These are phyloP conservation scores for Rhizodiscina lignyota DNA, from an alignment of 495 filamentous ascomycete species.

Conservation along the genomic window DNA sequence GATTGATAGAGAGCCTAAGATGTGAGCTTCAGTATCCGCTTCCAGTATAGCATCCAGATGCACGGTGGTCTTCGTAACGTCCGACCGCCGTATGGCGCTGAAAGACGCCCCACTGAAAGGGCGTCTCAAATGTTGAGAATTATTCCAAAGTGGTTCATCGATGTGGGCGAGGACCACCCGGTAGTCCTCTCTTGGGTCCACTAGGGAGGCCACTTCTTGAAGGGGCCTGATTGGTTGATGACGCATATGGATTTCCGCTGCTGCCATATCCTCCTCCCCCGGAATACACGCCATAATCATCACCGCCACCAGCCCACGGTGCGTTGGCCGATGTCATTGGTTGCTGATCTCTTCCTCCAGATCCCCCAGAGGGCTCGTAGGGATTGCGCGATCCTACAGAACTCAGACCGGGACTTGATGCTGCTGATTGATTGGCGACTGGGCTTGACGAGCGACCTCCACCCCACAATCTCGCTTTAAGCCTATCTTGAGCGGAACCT, in stretches of 20 bases:
- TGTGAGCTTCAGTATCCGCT: no score
- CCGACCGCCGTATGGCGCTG: no score
- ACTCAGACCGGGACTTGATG: no score
- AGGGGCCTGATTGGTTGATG: background rate
- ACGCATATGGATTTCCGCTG: background rate
- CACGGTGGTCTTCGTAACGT: no score
- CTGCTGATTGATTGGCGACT: no score
- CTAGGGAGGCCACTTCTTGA: background rate
- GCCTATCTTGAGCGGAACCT: slow-evolving; percentile 42
- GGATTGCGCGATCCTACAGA: no score
- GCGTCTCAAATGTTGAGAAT: no score
- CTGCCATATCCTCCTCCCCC: background rate
- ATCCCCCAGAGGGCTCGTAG: background rate
- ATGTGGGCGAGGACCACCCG: background rate
- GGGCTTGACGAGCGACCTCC: slow-evolving; percentile 22
- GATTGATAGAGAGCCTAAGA: no score
- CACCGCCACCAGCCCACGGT: background rate
- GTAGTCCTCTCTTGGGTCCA: background rate
- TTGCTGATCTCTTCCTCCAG: background rate
- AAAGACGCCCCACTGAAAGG: no score
- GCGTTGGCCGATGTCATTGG: background rate
- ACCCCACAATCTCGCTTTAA: slow-evolving; percentile 50
- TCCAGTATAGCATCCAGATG: no score
- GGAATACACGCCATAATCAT: background rate
- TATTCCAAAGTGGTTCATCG: no score